Evolutionary conservation across 2,329 filamentous ascomycete genomes (phyloP).

Genomic region (Fusarium multiceps): DNA sequence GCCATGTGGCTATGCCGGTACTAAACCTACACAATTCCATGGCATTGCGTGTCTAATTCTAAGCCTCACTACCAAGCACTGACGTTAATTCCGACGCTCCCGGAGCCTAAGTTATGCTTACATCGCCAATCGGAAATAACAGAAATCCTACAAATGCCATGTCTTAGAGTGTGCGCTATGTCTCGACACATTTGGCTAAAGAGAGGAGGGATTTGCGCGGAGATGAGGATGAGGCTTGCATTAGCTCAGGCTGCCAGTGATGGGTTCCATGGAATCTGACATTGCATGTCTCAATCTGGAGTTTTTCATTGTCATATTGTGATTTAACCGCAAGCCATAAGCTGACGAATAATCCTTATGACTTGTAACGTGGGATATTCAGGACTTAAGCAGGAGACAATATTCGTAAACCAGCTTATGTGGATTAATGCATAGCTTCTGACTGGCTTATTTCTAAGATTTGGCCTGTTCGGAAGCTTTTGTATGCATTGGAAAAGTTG

Average conservation of each 20-base stretch:
- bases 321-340: not conserved
- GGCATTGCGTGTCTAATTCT: not conserved
- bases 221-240: too few relatives aligned
- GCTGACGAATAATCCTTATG: not conserved
- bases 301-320: too few relatives aligned
- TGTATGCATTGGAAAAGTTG: not conserved
- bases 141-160: not conserved
- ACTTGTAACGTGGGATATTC: not conserved
- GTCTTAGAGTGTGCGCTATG: not conserved
- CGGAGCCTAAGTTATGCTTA: not conserved
- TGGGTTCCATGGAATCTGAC: not conserved
- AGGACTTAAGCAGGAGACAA: not conserved
- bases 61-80: not conserved
- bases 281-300: not conserved
- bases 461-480: too few relatives aligned
- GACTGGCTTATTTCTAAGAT: not conserved
- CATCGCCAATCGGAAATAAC: not conserved
- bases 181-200: not conserved
- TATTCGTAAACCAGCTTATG: not conserved
- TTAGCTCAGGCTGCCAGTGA: not conserved
- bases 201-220: not conserved
- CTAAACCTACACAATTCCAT: not conserved
- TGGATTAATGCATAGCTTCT: fast-evolving
- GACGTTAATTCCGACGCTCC: not conserved
- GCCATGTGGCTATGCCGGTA: not conserved